These are phyloP conservation scores for Xylariaceae sp. DNA, from an alignment of 2,329 filamentous ascomycete species.

Conservation along the genomic window DNA sequence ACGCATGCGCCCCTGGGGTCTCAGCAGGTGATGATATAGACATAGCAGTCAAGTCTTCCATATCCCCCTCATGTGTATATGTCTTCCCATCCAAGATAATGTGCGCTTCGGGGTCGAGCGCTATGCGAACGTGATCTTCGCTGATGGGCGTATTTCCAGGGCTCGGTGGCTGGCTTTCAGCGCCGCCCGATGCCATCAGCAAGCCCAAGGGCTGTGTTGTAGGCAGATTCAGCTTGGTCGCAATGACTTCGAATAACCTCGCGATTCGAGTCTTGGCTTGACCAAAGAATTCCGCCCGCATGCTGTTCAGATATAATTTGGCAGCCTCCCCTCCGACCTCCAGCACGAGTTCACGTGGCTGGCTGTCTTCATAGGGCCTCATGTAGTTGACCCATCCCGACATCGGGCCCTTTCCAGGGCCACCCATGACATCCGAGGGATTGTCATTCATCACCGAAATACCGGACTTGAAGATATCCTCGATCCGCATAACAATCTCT, in stretches of 20 bases:
- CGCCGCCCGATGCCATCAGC: slow-evolving; percentile 61
- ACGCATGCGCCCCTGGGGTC: slow-evolving; percentile 31
- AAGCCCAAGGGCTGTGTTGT: slow-evolving; percentile 58
- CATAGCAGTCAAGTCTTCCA: slow-evolving; percentile 27
- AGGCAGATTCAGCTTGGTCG: slow-evolving; percentile 69
- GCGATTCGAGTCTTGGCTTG: slow-evolving; percentile 65
- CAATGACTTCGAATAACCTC: slow-evolving; percentile 73
- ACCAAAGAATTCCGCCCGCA: slow-evolving; percentile 68
- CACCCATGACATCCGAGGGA: slow-evolving; percentile 24
- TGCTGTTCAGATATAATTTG: slow-evolving; percentile 31
- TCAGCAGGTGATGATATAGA: slow-evolving; percentile 34
- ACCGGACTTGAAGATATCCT: slow-evolving; percentile 86
- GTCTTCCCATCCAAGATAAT: slow-evolving; percentile 55
- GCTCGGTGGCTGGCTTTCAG: slow-evolving; percentile 55
- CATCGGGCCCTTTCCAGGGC: slow-evolving; percentile 28
- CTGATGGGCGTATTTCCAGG: slow-evolving; percentile 65
- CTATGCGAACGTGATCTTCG: slow-evolving; percentile 63
- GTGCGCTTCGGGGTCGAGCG: slow-evolving; percentile 55
- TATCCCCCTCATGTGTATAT: slow-evolving; percentile 32
- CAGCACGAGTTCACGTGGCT: slow-evolving; percentile 66
- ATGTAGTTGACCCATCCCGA: slow-evolving; percentile 67
- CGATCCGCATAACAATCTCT: slow-evolving; percentile 75
- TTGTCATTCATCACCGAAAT: slow-evolving; percentile 58
- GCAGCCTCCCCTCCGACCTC: slow-evolving; percentile 70
- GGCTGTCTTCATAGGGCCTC: slow-evolving; percentile 78